Evolutionary conservation across 805 yeast species (phyloP), one percentile per base, ranked within the genome.

Genomic region (Zygosaccharomyces bisporus): DNA sequence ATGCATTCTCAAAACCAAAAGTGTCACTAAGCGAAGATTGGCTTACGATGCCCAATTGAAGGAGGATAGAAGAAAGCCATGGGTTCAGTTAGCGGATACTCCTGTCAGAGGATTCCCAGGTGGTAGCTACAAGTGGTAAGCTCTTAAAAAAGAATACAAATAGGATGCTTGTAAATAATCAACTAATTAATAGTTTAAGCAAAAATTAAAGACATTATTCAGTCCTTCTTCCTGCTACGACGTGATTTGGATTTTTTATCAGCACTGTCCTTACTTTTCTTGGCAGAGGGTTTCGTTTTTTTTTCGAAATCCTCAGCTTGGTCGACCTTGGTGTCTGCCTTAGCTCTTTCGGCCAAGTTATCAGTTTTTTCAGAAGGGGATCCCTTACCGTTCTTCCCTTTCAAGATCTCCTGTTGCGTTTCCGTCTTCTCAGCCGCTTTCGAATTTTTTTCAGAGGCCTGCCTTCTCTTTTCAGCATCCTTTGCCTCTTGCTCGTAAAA

Each of bases 1-100:
- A 68, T 86, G 86, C 35, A 74, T 91, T 46, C 71, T 91, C 46
- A 83, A 80, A 62, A 76, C 87, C 4, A 73, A 77, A 36, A 53
- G 58, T 16, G 79, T 77, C 52, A 85, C 95, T 10, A 68, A 72
- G 56, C 62, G 69, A 49, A 75, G 95, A 64, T 58, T 77, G 43
- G 76, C 70, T 12, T 77, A 76, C 70, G 95, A 86, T 59, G 67
- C 71, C 49, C 66, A 72, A 43, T 69, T 73, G 52, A 76, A 75
- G 57, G 66, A 70, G 46, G 54, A 64, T 18, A 70, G 62, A 42
- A 72, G 70, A 50, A 81, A 77, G 60, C 85, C 87, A 17, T 72
- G 76, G 58, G 60, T 68, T 32, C 75, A 70, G 54, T 56, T 76
- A 38, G 69, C 72, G 10, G 69, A 67, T 40, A 69, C 69, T 48